Evolutionary conservation across 1,284 basidiomycete species (phyloP), one percentile per base, ranked within the genome.

Genomic region (Ceratobasidium sp.): DNA sequence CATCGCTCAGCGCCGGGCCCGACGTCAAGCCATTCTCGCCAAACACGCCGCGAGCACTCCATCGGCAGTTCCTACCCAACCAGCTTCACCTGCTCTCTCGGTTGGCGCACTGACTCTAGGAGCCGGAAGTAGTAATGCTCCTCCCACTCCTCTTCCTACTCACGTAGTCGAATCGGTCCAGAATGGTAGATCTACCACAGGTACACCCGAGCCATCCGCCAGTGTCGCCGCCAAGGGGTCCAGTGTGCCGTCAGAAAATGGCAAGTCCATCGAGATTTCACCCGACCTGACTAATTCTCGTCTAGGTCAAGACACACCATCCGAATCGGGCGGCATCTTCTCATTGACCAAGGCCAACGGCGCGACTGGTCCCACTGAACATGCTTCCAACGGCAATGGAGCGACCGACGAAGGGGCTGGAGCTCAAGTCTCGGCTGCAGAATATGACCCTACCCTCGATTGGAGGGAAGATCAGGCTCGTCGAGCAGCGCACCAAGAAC

Each of bases 361-460:
- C 6, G 65, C 58, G 25, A 55, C 71, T 13, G 52, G 42, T 12
- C 20, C 27, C 4, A 42, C 29, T 17, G 54, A 56, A 29, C 68
- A 50, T 12, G n/a, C 45, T 32, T 56, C 64, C 53, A 49, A 64
- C 20, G 72, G 69, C 15, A 55, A 60, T 31, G 72, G 70, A 29
- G 45, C 69, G 3, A 58, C 64, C 8, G 72, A 53, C 20, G 54
- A 72, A 7, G 84, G 80, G n/a, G 80, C 80, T 52, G 82, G 81
- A 69, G 86, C 89, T 73, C 90, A 91, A 76, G 83, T 96, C 38
- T 92, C 88, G 45, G 95, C 95, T 22, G 95, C 94, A 50, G 94
- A 97, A 79, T 98, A 97, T 79, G 92, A 96, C 78, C 93, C 94
- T 17, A 91, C 89, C 75, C 78, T 89, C 72, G 94, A 96, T 79